Conservation (phyloP, 225 moss, liverwort and hornwort genomes). For the Takakia lepidozioides region DNA sequence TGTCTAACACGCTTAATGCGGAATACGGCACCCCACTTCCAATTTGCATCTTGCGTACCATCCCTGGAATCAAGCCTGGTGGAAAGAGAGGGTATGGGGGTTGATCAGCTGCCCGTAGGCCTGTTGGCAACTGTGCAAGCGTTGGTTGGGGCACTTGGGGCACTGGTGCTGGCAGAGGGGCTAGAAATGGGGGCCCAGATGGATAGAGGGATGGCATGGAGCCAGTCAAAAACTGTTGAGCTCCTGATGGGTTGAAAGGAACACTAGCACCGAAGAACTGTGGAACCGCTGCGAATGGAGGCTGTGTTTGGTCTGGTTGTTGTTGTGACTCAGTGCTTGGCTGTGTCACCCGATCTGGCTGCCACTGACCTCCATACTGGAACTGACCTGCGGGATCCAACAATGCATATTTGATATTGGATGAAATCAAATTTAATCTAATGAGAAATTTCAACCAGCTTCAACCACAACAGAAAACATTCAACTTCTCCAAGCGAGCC, state of each 20-base stretch:
- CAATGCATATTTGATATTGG: too few species aligned
- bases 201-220: constrained; percentile 71
- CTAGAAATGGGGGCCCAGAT: constrained; percentile 78
- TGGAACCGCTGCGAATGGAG: constrained; percentile 48
- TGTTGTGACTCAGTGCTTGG: constrained; percentile 40
- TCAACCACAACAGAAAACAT: too few species aligned
- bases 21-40: constrained; percentile 99
- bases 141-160: constrained; percentile 58
- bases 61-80: constrained; percentile 92
- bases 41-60: constrained; percentile 99
- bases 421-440: too few species aligned
- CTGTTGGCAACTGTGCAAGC: constrained; percentile 76
- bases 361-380: constrained; percentile 83
- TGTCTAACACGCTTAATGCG: constrained; percentile 86
- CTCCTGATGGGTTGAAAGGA: constrained; percentile 66
- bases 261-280: constrained; percentile 64
- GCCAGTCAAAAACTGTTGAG: constrained; percentile 65
- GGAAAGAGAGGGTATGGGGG: constrained; percentile 94
- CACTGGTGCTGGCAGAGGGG: constrained; percentile 77
- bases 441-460: too few species aligned
- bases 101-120: constrained; percentile 61
- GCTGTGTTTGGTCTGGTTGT: constrained; percentile 41
- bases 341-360: constrained; percentile 52
- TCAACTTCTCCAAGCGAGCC: too few species aligned
- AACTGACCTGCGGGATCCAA: constrained; percentile 49